phyloP scores from a whole-genome alignment of 768 basidiomycete species.

The Lactifluus piperatus region DNA sequence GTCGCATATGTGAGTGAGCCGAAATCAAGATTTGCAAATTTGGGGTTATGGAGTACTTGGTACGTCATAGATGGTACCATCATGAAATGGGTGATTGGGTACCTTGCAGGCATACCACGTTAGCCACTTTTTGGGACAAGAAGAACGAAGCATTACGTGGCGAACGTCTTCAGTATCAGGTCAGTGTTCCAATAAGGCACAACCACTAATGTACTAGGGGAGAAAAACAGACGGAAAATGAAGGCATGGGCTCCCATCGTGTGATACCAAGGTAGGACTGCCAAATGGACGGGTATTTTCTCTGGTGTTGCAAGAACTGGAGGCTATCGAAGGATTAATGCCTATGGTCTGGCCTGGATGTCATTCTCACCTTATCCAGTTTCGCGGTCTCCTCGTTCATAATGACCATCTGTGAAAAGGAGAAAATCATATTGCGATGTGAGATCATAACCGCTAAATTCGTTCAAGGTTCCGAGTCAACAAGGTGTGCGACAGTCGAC shows the following conservation, averaged over 20 bases:
- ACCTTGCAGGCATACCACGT: background rate
- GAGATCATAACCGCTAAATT: slow-evolving; percentile 61
- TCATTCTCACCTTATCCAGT: slow-evolving; percentile 32
- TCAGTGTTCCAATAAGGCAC: slow-evolving; percentile 55
- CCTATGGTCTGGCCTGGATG: background rate
- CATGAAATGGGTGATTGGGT: slow-evolving; percentile 2
- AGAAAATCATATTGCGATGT: slow-evolving; percentile 48
- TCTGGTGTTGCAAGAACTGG: slow-evolving; percentile 34
- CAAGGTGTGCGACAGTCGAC: background rate
- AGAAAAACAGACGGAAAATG: slow-evolving; percentile 39
- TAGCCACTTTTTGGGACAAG: background rate
- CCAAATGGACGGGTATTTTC: slow-evolving; percentile 41
- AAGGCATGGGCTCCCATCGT: slow-evolving; percentile 50
- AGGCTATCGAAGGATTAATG: slow-evolving; percentile 26
- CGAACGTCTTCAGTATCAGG: slow-evolving; percentile 41
- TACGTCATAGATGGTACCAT: slow-evolving; percentile 14
- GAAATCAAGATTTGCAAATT: slow-evolving; percentile 4
- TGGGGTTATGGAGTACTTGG: slow-evolving; percentile 4
- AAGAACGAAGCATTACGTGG: slow-evolving; percentile 36
- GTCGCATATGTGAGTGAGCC: background rate
- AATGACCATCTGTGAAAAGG: slow-evolving; percentile 27
- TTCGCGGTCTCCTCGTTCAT: slow-evolving; percentile 26
- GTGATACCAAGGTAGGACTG: slow-evolving; percentile 62
- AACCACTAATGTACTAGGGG: slow-evolving; percentile 42
- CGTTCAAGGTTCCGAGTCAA: background rate